Conservation (phyloP, 805 yeast genomes). For the Sungouiozyma ichnusensis region DNA sequence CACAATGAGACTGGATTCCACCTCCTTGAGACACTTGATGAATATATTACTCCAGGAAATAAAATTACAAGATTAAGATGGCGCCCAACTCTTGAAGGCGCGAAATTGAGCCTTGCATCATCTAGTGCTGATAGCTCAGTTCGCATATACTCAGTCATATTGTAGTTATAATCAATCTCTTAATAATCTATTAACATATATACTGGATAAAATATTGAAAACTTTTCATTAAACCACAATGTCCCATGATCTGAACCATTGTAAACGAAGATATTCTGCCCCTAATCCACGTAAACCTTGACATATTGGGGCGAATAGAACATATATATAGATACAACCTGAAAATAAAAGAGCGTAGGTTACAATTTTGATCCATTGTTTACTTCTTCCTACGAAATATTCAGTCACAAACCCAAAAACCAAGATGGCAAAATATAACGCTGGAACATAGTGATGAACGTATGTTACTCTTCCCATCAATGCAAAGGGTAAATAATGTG, state of each 20-base stretch:
- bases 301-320: slow-evolving; percentile 54
- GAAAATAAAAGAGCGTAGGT: slow-evolving; percentile 38
- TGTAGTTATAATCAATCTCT: slow-evolving; percentile 1
- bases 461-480: slow-evolving; percentile 95
- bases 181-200: neutral
- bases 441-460: slow-evolving; percentile 94
- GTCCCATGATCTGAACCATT: slow-evolving; percentile 50
- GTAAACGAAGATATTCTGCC: slow-evolving; percentile 38
- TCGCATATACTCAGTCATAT: slow-evolving; percentile 28
- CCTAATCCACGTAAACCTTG: slow-evolving; percentile 68
- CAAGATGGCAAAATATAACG: slow-evolving; percentile 85
- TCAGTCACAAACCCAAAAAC: slow-evolving; percentile 35
- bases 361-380: slow-evolving; percentile 17
- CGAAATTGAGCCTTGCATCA: slow-evolving; percentile 43
- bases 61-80: slow-evolving; percentile 55
- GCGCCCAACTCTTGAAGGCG: slow-evolving; percentile 27
- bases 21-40: slow-evolving; percentile 29
- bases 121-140: slow-evolving; percentile 51
- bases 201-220: neutral
- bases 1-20: slow-evolving; percentile 27
- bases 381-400: slow-evolving; percentile 15
- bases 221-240: slow-evolving; percentile 21
- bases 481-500: slow-evolving; percentile 81
- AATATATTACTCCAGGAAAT: slow-evolving; percentile 44
- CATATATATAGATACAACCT: slow-evolving; percentile 44